Evolutionary conservation across 176 grass and related monocot species (phyloP).

Genomic region (Musa schizocarpa): DNA sequence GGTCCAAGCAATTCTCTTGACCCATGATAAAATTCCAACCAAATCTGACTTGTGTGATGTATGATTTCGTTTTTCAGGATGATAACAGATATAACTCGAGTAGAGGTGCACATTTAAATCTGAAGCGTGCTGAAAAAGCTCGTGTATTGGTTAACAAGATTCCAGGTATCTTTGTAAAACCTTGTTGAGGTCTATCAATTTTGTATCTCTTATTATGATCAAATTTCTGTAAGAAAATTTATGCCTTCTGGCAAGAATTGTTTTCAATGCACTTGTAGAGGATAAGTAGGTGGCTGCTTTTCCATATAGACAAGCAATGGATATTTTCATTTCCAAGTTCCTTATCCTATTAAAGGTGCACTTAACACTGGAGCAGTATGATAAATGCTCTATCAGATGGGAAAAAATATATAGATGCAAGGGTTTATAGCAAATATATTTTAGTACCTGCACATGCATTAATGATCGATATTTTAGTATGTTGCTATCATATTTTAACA

Average conservation of each 20-base stretch:
- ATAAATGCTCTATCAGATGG: too few species aligned
- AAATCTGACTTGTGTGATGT: conserved; percentile 2
- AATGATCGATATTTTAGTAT: too few species aligned
- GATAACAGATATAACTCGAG: conserved; percentile 91
- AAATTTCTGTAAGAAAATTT: not conserved
- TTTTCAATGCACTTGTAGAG: not conserved
- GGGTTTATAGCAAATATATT: too few species aligned
- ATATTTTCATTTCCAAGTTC: too few species aligned
- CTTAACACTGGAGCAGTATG: too few species aligned
- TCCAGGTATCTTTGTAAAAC: conserved; percentile 45
- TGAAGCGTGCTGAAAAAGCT: conserved; percentile 90
- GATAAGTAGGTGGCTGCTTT: not conserved
- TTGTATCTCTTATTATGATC: not conserved
- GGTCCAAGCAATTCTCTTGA: not conserved
- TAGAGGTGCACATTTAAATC: conserved; percentile 91
- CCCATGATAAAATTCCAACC: not conserved
- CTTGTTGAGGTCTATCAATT: not conserved
- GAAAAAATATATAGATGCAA: too few species aligned
- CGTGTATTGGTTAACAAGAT: conserved; percentile 86
- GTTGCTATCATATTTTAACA: too few species aligned
- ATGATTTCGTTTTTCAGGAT: conserved; percentile 41
- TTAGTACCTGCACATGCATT: too few species aligned
- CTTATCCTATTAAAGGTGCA: too few species aligned
- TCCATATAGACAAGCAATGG: not conserved
- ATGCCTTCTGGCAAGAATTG: not conserved